Evolutionary conservation across 2,329 filamentous ascomycete species (phyloP).

Genomic region (Verticillium tricorpus): DNA sequence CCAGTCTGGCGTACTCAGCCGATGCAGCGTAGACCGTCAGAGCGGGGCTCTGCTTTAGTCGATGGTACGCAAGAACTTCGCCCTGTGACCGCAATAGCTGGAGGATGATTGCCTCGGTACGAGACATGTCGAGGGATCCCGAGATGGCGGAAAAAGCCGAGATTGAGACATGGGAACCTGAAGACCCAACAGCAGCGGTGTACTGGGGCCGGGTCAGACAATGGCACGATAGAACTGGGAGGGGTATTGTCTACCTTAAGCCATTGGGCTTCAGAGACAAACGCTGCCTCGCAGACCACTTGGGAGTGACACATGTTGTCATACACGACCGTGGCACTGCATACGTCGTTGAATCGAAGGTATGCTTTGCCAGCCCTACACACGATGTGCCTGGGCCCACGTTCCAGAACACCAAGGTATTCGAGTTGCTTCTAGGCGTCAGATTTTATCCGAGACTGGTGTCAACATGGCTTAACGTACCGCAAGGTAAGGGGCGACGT

Average conservation of each 20-base stretch:
- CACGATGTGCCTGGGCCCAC: conserved; percentile 31
- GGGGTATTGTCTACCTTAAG: conserved; percentile 24
- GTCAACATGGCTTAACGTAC: conserved; percentile 26
- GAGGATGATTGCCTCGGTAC: not conserved
- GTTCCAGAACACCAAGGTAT: conserved; percentile 23
- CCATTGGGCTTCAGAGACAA: conserved; percentile 41
- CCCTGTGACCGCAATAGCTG: not conserved
- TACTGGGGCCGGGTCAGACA: not conserved
- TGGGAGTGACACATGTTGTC: conserved; percentile 38
- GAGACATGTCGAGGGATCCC: not conserved
- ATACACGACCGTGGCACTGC: conserved; percentile 50
- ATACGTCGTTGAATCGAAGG: conserved; percentile 55
- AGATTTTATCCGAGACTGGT: not conserved
- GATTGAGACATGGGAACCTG: not conserved
- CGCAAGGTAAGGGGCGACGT: conserved; percentile 38
- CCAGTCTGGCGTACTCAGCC: conserved; percentile 4
- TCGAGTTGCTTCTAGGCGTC: conserved; percentile 12
- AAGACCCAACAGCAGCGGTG: not conserved
- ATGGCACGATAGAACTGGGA: not conserved
- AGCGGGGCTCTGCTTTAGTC: conserved; percentile 1
- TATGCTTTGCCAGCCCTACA: conserved; percentile 37
- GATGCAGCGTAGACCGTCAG: conserved; percentile 3
- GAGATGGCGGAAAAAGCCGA: not conserved
- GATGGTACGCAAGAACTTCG: conserved; percentile 5
- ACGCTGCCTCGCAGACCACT: conserved; percentile 41